Percentiles rank a stretch among this genome's conserved stretches.
Evolutionary conservation across 208 protist species (phyloP).

Genomic region (Leishmania mexicana): DNA sequence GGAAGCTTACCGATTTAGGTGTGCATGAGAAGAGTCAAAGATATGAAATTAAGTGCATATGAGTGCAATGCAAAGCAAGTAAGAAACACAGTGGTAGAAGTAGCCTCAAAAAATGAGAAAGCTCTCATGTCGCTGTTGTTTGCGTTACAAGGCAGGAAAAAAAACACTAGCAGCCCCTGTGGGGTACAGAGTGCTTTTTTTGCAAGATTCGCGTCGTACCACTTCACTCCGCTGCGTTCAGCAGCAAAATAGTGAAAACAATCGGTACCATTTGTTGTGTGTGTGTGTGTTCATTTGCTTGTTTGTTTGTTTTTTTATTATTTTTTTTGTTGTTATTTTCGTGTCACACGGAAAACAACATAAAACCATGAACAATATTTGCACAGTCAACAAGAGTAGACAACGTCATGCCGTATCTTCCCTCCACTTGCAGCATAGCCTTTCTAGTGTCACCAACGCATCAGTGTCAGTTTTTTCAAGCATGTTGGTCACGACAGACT

Average conservation of each 20-base stretch:
- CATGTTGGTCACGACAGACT: slow-evolving; percentile 16
- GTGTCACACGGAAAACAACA: background rate
- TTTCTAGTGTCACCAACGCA: slow-evolving; percentile 16
- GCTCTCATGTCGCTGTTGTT: background rate
- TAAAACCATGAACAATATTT: background rate
- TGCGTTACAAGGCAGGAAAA: background rate
- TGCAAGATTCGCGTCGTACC: background rate
- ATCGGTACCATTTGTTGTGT: background rate
- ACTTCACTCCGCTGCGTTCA: background rate
- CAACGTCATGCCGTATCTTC: background rate
- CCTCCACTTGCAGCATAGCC: slow-evolving; percentile 30
- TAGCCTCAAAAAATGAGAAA: background rate
- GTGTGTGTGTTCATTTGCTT: background rate
- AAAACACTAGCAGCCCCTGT: background rate
- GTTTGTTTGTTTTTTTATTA: background rate
- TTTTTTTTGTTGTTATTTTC: background rate
- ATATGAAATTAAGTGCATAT: background rate
- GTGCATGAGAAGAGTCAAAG: background rate
- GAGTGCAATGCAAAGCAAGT: background rate
- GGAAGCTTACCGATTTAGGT: background rate
- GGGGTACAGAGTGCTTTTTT: too few relatives aligned
- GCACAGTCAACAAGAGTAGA: background rate
- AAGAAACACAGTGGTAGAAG: background rate
- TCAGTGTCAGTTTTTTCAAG: slow-evolving; percentile 23
- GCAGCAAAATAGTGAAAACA: background rate